A percentile compares a stretch with the other conserved stretches of the same genome.
Conservation (phyloP, 768 basidiomycete species). For the Hypholoma fasciculare region DNA sequence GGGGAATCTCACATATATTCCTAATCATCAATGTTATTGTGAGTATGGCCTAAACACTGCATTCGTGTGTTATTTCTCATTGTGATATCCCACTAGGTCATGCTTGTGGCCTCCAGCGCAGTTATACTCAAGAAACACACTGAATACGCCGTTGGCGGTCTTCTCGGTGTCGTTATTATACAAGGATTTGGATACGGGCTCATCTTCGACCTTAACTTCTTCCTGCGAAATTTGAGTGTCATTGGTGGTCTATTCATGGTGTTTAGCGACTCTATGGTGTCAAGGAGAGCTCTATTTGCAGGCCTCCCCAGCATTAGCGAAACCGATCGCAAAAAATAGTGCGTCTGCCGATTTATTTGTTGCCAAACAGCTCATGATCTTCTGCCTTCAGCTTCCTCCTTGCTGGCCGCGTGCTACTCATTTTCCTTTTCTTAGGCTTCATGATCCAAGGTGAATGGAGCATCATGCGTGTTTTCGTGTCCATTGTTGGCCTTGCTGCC, state of each 20-base stretch:
- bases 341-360: conserved; percentile 24
- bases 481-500: conserved; percentile 86
- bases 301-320: conserved; percentile 90
- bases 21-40: conserved; percentile 90
- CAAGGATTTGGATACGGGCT: conserved; percentile 99
- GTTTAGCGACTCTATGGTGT: conserved; percentile 93
- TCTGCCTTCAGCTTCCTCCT: conserved; percentile 78
- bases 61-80: not conserved
- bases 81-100: conserved; percentile 54
- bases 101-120: conserved; percentile 82
- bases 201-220: conserved; percentile 99
- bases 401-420: conserved; percentile 93
- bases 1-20: conserved; percentile 95
- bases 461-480: conserved; percentile 82
- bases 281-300: conserved; percentile 85
- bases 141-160: conserved; percentile 87
- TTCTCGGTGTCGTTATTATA: conserved; percentile 87
- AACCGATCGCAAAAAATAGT: conserved; percentile 99
- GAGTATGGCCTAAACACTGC: conserved; percentile 32
- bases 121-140: conserved; percentile 87
- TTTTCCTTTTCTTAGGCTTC: conserved; percentile 99
- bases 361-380: not conserved
- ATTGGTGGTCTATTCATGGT: conserved; percentile 99
- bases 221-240: conserved; percentile 97
- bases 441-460: conserved; percentile 93